Percentiles rank a stretch among this genome's conserved stretches.
phyloP scores from a whole-genome alignment of 192 early-diverging fungal genomes.

The Phycomyces nitens region DNA sequence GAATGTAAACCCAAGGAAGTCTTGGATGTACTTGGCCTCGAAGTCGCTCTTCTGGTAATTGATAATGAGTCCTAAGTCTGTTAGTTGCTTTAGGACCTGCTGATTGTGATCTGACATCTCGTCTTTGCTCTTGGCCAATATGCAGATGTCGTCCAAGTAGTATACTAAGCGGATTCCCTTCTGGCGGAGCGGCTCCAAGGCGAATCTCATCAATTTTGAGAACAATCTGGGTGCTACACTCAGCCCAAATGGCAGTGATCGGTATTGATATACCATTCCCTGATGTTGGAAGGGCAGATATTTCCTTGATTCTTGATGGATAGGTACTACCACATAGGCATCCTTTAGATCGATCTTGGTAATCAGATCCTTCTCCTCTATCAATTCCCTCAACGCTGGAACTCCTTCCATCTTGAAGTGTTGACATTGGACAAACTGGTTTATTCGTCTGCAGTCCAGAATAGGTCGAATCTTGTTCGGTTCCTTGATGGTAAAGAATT shows the following conservation, averaged over 20 bases:
- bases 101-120: not conserved
- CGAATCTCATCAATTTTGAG: not conserved
- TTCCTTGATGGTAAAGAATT: no score
- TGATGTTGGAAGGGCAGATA: slow-evolving; percentile 6
- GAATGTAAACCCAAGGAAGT: not conserved
- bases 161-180: no score
- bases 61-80: not conserved
- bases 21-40: no score
- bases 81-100: not conserved
- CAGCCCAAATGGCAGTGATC: no score
- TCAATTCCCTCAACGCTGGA: slow-evolving; percentile 12
- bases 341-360: slow-evolving; percentile 4
- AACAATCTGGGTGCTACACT: slow-evolving; percentile 11
- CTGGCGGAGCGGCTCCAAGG: not conserved
- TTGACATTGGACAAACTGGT: no score
- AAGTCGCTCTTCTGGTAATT: no score
- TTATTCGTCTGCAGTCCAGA: no score
- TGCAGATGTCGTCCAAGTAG: slow-evolving; percentile 9
- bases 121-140: not conserved
- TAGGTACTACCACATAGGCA: slow-evolving; percentile 1
- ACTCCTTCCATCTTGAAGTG: slow-evolving; percentile 20
- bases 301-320: not conserved
- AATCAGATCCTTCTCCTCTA: slow-evolving; percentile 10
- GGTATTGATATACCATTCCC: slow-evolving; percentile 11
- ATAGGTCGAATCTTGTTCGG: no score